phyloP scores from a whole-genome alignment of 192 early-diverging fungal species.

The Mortierella antarctica region DNA sequence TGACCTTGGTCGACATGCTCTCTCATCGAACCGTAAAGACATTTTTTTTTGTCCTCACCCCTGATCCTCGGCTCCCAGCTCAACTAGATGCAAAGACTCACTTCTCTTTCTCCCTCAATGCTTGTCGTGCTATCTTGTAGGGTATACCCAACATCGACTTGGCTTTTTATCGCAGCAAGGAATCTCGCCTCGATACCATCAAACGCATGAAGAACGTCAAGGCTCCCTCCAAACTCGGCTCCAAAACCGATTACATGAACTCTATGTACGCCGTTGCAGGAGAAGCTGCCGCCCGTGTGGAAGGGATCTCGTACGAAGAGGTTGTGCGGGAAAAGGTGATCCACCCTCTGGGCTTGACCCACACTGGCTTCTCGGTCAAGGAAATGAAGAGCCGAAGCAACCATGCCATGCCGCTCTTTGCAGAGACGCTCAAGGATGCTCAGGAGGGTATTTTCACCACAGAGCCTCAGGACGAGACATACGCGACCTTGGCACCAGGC shows the following conservation, averaged over 20 bases:
- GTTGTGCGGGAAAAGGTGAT: not conserved
- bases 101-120: too few species aligned
- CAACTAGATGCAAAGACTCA: too few species aligned
- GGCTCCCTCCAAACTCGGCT: not conserved
- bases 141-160: conserved; percentile 1
- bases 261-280: conserved; percentile 4
- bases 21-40: conserved; percentile 23
- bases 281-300: conserved; percentile 13
- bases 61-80: not conserved
- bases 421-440: not conserved
- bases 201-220: conserved; percentile 1
- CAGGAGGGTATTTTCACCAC: not conserved
- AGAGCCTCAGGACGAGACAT: not conserved
- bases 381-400: not conserved
- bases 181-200: not conserved
- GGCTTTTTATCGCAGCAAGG: not conserved
- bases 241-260: conserved; percentile 3
- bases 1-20: conserved; percentile 8
- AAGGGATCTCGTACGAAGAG: not conserved
- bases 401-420: not conserved
- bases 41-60: not conserved
- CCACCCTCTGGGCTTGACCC: not conserved
- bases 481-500: not conserved
- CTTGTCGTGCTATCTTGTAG: not conserved
- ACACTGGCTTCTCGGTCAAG: not conserved